Evolutionary conservation across 2,329 filamentous ascomycete genomes (phyloP).

Genomic region (Xenoacremonium recifei): DNA sequence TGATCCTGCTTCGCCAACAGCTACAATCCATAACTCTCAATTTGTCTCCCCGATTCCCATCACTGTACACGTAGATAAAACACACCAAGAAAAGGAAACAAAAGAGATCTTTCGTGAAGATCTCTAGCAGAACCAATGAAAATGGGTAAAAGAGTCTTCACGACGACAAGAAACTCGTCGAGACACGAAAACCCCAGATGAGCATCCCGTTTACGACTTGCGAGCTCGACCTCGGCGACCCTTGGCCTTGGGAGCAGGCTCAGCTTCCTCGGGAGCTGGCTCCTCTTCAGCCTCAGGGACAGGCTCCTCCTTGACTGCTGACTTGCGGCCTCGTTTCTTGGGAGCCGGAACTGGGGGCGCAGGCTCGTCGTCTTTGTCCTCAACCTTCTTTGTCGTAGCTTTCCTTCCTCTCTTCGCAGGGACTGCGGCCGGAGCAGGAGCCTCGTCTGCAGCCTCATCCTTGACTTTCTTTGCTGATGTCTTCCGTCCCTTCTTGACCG

Average conservation of each 20-base stretch:
- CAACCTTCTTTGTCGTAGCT: constrained; percentile 8
- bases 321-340: constrained; percentile 10
- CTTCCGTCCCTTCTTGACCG: constrained; percentile 28
- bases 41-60: too few species aligned
- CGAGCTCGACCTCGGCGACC: constrained; percentile 24
- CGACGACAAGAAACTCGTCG: too few species aligned
- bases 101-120: too few species aligned
- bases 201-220: constrained; percentile 24
- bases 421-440: constrained; percentile 8
- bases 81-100: too few species aligned
- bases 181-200: too few species aligned
- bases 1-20: too few species aligned
- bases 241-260: constrained; percentile 32
- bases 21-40: too few species aligned
- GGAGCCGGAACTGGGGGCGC: constrained; percentile 2
- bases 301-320: constrained; percentile 13
- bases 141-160: too few species aligned
- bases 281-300: constrained; percentile 14
- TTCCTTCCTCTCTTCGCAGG: constrained; percentile 6
- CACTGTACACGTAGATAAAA: too few species aligned
- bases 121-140: too few species aligned
- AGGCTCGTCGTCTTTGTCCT: constrained; percentile 13
- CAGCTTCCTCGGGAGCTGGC: constrained; percentile 18
- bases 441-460: constrained; percentile 22
- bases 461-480: constrained; percentile 13